phyloP scores from a whole-genome alignment of 1,284 basidiomycete species.

The Pascua sp. region DNA sequence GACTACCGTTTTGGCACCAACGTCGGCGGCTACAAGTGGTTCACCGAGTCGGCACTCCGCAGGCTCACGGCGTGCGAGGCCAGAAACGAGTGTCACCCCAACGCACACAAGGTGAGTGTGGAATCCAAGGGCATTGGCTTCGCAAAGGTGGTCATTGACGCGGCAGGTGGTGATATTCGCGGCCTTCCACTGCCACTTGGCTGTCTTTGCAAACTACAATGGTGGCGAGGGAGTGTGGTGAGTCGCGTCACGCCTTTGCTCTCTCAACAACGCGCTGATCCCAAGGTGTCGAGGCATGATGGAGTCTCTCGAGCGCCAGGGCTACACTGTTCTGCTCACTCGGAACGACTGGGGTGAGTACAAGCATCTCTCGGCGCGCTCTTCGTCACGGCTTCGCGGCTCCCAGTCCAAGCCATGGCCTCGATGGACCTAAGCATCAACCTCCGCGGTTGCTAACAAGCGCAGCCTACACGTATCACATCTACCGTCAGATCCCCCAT shows the following conservation, averaged over 20 bases:
- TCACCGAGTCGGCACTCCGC: too few relatives aligned
- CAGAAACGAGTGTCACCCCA: too few relatives aligned
- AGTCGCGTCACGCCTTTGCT: background rate
- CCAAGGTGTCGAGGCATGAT: background rate
- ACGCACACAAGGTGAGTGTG: too few relatives aligned
- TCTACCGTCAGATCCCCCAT: slow-evolving; percentile 24
- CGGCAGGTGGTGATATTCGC: background rate
- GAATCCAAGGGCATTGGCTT: too few relatives aligned
- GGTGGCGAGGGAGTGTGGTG: slow-evolving; percentile 16
- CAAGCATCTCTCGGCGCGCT: slow-evolving; percentile 15
- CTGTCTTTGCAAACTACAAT: slow-evolving; percentile 3
- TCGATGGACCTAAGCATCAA: too few relatives aligned
- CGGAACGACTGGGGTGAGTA: slow-evolving; percentile 10
- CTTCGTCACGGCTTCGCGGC: too few relatives aligned
- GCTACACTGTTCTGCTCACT: slow-evolving; percentile 20
- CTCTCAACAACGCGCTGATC: background rate
- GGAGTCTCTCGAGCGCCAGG: slow-evolving; percentile 15
- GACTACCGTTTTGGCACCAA: too few relatives aligned
- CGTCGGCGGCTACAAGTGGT: too few relatives aligned
- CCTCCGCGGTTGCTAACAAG: too few relatives aligned
- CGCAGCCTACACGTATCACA: slow-evolving; percentile 24
- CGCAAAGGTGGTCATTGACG: too few relatives aligned
- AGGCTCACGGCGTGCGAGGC: too few relatives aligned
- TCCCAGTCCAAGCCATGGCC: too few relatives aligned
- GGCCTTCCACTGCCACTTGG: slow-evolving; percentile 9